Base-by-base conservation (phyloP, 352 stramenopile genomes). In the Phytophthora litchii region DNA sequence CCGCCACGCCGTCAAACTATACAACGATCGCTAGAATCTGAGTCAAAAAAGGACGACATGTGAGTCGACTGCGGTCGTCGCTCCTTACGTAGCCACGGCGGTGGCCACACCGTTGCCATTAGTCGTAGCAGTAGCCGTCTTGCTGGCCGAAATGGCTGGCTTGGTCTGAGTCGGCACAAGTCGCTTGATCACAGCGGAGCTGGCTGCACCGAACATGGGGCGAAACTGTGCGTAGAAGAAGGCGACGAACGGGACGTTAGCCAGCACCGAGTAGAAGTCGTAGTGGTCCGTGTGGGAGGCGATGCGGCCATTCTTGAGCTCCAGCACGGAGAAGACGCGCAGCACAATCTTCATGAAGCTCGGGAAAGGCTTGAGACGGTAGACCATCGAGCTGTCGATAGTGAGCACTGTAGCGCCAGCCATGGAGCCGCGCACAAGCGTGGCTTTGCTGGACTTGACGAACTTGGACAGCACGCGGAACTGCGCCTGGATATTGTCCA, bases 401-500 rank as follows among this genome's bases (percentile, higher is more conserved):
- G 85, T 94, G 14, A 94, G 71, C 47, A 94, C 80, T 12, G 79
- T 72, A 10, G 73, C 83, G 41, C 85, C 85, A 13, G 82, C 85
- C 81, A 94, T 91, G n/a, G 81, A 91, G 32, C 83, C 83, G 54
- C 83, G 83, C 65, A 92, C 80, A 47, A 94, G 76, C 64, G 80
- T 89, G 12, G 82, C 81, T 60, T 92, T 90, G 48, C 74, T 87
- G 40, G 70, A 79, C 66, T 83, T 85, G 67, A 94, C 68, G 52
- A 94, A 89, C 64, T 83, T 87, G 43, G 80, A 74, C 35, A 94
- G 71, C 29, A 80, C 72, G 48, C 85, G 85, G 66, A 94, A 94
- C 70, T 94, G 85, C 58, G 85, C 85, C 60, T 91, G 82, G 60
- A 94, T 88, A 61, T 94, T 92, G 48, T 88, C 83, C 32, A 91